These are phyloP conservation scores for Pythium scleroteichum DNA, from an alignment of 352 stramenopile genomes.

Conservation along the genomic window DNA sequence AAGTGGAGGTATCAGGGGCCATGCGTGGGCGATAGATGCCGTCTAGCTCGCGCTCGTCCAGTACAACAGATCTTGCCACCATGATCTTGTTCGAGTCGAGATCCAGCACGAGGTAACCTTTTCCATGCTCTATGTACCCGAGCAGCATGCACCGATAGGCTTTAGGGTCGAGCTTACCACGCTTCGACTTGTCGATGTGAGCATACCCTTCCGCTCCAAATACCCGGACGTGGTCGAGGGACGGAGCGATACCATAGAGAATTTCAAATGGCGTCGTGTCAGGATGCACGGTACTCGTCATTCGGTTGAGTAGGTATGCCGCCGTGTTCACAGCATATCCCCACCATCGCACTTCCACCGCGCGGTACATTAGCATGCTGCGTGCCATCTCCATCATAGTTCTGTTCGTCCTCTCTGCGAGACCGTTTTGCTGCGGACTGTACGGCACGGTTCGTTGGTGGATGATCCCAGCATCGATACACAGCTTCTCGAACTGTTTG, in stretches of 20 bases:
- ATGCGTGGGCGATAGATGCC: constrained; percentile 5
- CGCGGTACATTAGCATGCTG: constrained; percentile 7
- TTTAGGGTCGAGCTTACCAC: constrained; percentile 17
- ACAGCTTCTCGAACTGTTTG: constrained; percentile 4
- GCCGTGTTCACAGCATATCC: constrained; percentile 21
- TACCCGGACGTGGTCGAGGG: constrained; percentile 7
- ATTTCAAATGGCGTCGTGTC: constrained; percentile 11
- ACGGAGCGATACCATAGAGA: background rate
- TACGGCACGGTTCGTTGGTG: constrained; percentile 4
- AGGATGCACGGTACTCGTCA: background rate
- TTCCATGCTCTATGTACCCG: constrained; percentile 2
- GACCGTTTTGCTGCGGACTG: constrained; percentile 7
- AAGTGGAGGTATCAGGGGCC: no score
- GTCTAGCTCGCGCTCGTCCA: constrained; percentile 1
- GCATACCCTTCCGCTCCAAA: constrained; percentile 20
- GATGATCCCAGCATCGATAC: background rate
- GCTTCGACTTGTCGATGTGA: constrained; percentile 12
- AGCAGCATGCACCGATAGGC: constrained; percentile 10
- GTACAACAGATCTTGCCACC: background rate
- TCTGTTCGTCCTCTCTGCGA: constrained; percentile 10
- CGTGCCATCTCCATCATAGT: constrained; percentile 3
- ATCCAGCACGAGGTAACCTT: constrained; percentile 9
- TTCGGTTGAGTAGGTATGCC: constrained; percentile 21
- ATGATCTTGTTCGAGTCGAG: background rate
- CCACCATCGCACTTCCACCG: constrained; percentile 14